Evolutionary conservation across 1,284 basidiomycete genomes (phyloP).

Genomic region (Trametes hirsuta): DNA sequence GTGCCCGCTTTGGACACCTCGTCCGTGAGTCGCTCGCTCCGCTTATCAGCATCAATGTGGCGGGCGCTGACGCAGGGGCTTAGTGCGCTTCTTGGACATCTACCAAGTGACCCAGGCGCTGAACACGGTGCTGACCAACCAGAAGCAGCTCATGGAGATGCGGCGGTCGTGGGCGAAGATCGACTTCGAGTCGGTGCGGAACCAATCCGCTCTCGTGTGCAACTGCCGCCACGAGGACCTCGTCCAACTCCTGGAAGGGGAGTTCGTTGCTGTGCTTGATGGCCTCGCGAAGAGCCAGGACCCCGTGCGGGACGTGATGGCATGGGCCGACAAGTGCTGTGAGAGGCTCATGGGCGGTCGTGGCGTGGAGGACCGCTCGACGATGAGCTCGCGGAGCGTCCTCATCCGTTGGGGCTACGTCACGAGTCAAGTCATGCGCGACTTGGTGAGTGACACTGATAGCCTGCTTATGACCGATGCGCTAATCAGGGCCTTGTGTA

Average conservation of each 20-base stretch:
- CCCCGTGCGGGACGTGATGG: conserved; percentile 85
- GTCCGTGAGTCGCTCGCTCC: conserved; percentile 64
- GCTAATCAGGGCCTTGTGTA: conserved; percentile 36
- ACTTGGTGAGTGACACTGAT: conserved; percentile 60
- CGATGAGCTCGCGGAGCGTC: conserved; percentile 85
- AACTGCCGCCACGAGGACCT: conserved; percentile 89
- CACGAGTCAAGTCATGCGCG: conserved; percentile 87
- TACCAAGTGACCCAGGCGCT: conserved; percentile 88
- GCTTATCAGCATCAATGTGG: conserved; percentile 1
- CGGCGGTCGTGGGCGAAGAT: conserved; percentile 84
- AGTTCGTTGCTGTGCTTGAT: conserved; percentile 80
- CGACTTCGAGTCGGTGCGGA: conserved; percentile 87
- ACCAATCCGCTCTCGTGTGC: conserved; percentile 88
- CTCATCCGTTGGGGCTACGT: conserved; percentile 91
- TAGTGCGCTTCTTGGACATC: conserved; percentile 87
- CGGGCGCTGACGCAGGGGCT: conserved; percentile 9
- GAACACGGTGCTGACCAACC: conserved; percentile 82
- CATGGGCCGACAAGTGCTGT: conserved; percentile 87
- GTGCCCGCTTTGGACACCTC: conserved; percentile 85
- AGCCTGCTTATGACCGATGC: background rate
- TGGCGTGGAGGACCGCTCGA: conserved; percentile 69
- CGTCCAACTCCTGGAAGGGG: conserved; percentile 80
- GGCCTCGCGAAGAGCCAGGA: conserved; percentile 71
- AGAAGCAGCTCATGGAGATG: conserved; percentile 84
- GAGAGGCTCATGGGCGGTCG: conserved; percentile 79